Evolutionary conservation across 2,329 filamentous ascomycete species (phyloP), one percentile per base, ranked within the genome.

Genomic region (Sclerotinia subarctica): DNA sequence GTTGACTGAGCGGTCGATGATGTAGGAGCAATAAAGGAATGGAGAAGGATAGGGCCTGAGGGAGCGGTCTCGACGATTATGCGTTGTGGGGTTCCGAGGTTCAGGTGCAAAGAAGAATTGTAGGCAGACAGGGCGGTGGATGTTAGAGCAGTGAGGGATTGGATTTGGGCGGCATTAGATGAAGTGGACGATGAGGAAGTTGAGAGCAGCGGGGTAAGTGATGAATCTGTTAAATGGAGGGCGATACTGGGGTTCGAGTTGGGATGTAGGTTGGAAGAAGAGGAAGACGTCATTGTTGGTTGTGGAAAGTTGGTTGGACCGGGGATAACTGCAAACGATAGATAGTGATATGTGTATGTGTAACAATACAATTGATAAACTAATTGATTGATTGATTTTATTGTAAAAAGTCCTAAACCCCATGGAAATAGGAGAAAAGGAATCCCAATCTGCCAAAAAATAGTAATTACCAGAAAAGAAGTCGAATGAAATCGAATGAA

Each of bases 121-220:
- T 85, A 83, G 17, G 83, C 82, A 69, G 80, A 81, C 32, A 88
- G 80, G 21, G 86, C 84, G 62, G 82, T 81, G 57, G 81, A 80
- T 44, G 86, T 81, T 53, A 88, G 81, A 5, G 80, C 76, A 8
- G 83, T 81, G 64, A 89, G 82, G n/a, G 84, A 80, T 64, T 82
- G 79, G 68, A 82, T 69, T 68, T 75, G 75, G 24, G 70, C 68
- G 64, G 64, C 66, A 54, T 65, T 64, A 47, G 70, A 65, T 42
- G 70, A 11, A 19, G 8, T 35, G 26, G 76, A 65, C 78, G 77
- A 79, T 15, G 58, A 35, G 26, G 75, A 70, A 35, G 74, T 72
- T 68, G 83, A 82, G 74, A 88, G 81, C 71, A 89, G 81, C 44
- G 86, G 85, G 5, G 84, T 85, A 71, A 86, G 82, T 69, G 83